Conservation (phyloP, 2,329 filamentous ascomycete species). For the Colletotrichum higginsianum region DNA sequence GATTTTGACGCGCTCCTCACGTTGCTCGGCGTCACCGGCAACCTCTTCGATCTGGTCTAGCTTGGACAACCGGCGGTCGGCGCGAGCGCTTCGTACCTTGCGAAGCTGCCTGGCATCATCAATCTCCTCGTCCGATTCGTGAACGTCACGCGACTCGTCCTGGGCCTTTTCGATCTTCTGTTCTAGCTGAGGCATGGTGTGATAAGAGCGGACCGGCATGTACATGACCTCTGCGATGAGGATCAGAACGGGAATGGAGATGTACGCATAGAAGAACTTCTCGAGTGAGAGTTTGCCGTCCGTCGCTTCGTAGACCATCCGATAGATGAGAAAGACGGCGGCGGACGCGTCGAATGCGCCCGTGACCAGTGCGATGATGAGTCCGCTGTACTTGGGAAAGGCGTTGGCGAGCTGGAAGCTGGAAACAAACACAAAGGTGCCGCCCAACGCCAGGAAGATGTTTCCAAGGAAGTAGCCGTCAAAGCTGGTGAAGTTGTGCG, state of each 20-base stretch:
- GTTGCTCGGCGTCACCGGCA: constrained; percentile 69
- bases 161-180: constrained; percentile 56
- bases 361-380: constrained; percentile 84
- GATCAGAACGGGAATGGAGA: constrained; percentile 54
- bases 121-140: constrained; percentile 70
- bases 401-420: constrained; percentile 89
- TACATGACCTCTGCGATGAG: constrained; percentile 54
- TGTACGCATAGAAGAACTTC: constrained; percentile 59
- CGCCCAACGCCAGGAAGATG: constrained; percentile 83
- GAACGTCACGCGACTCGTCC: constrained; percentile 58
- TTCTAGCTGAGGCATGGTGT: constrained; percentile 56
- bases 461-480: constrained; percentile 84
- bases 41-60: constrained; percentile 75
- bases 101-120: constrained; percentile 61
- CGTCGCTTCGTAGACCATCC: constrained; percentile 76
- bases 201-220: constrained; percentile 59
- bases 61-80: constrained; percentile 68
- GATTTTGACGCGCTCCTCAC: constrained; percentile 67
- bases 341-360: constrained; percentile 89
- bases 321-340: constrained; percentile 82
- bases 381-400: constrained; percentile 81
- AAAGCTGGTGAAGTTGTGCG: constrained; percentile 70
- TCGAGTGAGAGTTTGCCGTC: constrained; percentile 53
- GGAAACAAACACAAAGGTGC: constrained; percentile 85
- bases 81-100: constrained; percentile 58